These are phyloP conservation scores for Perkinsus chesapeaki DNA, from an alignment of 169 alveolate genomes.

Conservation along the genomic window DNA sequence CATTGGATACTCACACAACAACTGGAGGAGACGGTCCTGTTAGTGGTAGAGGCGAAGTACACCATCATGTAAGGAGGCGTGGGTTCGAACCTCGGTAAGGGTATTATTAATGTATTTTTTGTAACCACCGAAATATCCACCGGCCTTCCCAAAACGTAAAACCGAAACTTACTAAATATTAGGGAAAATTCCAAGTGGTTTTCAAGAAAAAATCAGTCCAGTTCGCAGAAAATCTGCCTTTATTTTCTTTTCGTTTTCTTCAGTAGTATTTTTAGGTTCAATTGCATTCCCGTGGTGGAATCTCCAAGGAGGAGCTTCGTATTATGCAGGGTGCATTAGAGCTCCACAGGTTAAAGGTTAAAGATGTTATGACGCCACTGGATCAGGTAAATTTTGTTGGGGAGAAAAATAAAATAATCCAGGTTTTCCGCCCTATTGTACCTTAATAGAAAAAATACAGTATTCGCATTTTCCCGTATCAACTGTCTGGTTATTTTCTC, in stretches of 20 bases:
- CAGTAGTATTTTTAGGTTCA: too few species aligned
- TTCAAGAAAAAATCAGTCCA: too few species aligned
- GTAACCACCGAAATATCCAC: too few species aligned
- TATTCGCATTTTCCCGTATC: too few species aligned
- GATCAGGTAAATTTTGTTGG: not conserved
- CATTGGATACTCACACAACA: not conserved
- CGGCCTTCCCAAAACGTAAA: too few species aligned
- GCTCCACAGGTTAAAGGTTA: not conserved
- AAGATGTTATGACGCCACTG: conserved; percentile 10
- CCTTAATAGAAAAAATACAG: too few species aligned
- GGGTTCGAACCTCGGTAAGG: not conserved
- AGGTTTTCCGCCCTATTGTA: too few species aligned
- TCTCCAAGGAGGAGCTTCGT: conserved; percentile 8
- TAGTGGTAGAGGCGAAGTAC: not conserved
- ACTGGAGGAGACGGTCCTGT: not conserved
- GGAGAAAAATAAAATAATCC: not conserved
- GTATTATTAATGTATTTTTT: not conserved
- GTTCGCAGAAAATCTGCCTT: too few species aligned
- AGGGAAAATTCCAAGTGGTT: too few species aligned
- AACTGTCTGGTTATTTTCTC: too few species aligned
- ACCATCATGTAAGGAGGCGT: not conserved
- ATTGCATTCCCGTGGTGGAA: not conserved
- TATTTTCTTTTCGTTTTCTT: too few species aligned
- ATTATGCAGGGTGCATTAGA: conserved; percentile 14
- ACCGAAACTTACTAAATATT: too few species aligned